Conservation (phyloP, 2,329 filamentous ascomycete species). For the Blastomyces emzantsi region DNA sequence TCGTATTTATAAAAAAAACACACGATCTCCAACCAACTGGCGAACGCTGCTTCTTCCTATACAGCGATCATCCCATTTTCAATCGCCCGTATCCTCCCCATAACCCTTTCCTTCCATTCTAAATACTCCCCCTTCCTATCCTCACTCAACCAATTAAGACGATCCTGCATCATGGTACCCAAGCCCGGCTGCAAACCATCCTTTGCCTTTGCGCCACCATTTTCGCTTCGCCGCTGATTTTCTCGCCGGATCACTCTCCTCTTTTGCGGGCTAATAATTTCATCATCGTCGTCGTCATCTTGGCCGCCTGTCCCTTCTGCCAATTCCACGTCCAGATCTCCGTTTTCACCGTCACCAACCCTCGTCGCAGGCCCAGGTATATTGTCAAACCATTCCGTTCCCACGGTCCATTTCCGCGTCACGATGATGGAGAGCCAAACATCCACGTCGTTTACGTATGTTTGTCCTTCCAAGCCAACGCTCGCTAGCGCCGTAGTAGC, state of each 20-base stretch:
- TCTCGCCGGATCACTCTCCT: constrained; percentile 19
- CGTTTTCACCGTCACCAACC: constrained; percentile 13
- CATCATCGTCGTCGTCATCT: constrained; percentile 28
- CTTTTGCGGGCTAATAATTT: constrained; percentile 22
- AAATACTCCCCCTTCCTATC: constrained; percentile 35
- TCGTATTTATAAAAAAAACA: constrained; percentile 5
- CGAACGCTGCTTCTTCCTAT: not conserved
- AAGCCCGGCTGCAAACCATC: constrained; percentile 38
- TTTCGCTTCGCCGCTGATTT: not conserved
- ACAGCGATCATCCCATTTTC: constrained; percentile 14
- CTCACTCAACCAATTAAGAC: constrained; percentile 40
- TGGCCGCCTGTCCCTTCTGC: constrained; percentile 15
- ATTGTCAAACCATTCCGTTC: constrained; percentile 58
- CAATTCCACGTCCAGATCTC: constrained; percentile 6
- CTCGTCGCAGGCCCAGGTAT: constrained; percentile 27
- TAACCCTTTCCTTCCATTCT: constrained; percentile 37
- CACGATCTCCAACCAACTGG: not conserved
- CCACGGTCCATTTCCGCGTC: constrained; percentile 44
- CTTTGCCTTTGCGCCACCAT: constrained; percentile 15
- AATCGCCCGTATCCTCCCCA: constrained; percentile 30
- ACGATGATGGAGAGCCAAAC: constrained; percentile 51
- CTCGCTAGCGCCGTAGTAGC: constrained; percentile 31
- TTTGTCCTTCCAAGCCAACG: constrained; percentile 25
- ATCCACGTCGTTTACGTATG: constrained; percentile 50
- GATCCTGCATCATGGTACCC: constrained; percentile 44